Base-by-base conservation (phyloP, 2,329 filamentous ascomycete species). In the Lachnellula subtilissima region DNA sequence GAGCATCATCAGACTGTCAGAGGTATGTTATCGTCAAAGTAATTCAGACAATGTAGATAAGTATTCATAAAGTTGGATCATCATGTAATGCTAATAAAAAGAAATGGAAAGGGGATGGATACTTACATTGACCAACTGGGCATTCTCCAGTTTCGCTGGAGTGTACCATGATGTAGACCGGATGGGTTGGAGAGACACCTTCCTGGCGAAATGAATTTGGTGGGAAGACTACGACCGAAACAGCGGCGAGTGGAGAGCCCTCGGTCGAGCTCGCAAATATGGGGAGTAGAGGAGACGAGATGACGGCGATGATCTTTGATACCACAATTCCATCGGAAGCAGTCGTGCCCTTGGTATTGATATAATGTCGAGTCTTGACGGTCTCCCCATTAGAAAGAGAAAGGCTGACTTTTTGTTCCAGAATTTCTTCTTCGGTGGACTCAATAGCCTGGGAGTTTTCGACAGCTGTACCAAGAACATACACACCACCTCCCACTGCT, bases 31-130 rank as follows among this genome's bases (percentile, higher is more conserved):
- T 94, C 91, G 85, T 95, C 92, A 96, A 87, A 81, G 81, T 73
- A 77, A 76, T 88, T 96, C 93, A 92, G 93, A 89, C 91, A 97
- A 97, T 97, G 93, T 97, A 97, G 93, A 97, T 97, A 97, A 97
- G 92, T 92, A 90, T 94, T 95, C 81, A 74, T 79, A 78, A 49
- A 75, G 73, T 75, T 82, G 75, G 74, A 80, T 96, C 92, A 97
- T 97, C 93, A 91, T 88, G 70, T 79, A 81, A 79, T 71, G 67
- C 65, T 55, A 58, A 57, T 61, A 61, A 48, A 50, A 57, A 35
- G 37, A 25, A 45, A 40, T 40, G 61, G 58, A 56, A 43, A 60
- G 53, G 61, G 28, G 23, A 23, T 19, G 37, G 17, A 25, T 57
- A 89, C 93, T 91, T 83, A 99, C 93, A 86, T 84, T 97, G 91